Evolutionary conservation across 2,329 filamentous ascomycete genomes (phyloP).

Genomic region (Aspergillus candidus): DNA sequence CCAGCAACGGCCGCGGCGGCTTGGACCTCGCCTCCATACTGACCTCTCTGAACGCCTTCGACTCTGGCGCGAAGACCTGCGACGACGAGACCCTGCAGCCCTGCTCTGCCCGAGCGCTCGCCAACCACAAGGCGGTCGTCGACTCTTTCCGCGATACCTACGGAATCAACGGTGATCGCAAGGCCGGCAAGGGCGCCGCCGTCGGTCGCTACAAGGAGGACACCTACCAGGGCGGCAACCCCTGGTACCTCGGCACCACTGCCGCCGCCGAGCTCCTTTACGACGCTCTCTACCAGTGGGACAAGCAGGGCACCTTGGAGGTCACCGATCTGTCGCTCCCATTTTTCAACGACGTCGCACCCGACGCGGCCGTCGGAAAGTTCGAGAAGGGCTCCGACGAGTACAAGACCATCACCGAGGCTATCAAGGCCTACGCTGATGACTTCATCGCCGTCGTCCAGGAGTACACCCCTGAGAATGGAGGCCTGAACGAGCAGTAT

Average conservation of each 20-base stretch:
- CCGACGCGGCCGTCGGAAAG: constrained; percentile 54
- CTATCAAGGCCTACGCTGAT: constrained; percentile 58
- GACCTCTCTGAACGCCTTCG: constrained; percentile 35
- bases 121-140: constrained; percentile 67
- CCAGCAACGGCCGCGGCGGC: constrained; percentile 57
- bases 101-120: constrained; percentile 59
- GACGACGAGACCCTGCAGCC: constrained; percentile 61
- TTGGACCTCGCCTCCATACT: constrained; percentile 64
- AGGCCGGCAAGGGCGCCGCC: constrained; percentile 25
- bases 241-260: constrained; percentile 58
- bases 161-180: constrained; percentile 40
- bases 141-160: constrained; percentile 69
- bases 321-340: constrained; percentile 58
- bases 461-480: constrained; percentile 15
- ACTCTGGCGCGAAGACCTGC: constrained; percentile 18
- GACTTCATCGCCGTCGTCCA: constrained; percentile 43
- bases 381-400: constrained; percentile 51
- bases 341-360: constrained; percentile 63
- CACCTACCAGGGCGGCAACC: constrained; percentile 67
- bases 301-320: constrained; percentile 54
- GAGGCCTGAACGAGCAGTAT: constrained; percentile 33
- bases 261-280: constrained; percentile 73
- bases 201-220: constrained; percentile 63
- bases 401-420: constrained; percentile 50
- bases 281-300: constrained; percentile 65